A percentile compares a stretch with the other conserved stretches of the same genome.
Evolutionary conservation across 768 basidiomycete species (phyloP).

Genomic region (Harrya chromipes): DNA sequence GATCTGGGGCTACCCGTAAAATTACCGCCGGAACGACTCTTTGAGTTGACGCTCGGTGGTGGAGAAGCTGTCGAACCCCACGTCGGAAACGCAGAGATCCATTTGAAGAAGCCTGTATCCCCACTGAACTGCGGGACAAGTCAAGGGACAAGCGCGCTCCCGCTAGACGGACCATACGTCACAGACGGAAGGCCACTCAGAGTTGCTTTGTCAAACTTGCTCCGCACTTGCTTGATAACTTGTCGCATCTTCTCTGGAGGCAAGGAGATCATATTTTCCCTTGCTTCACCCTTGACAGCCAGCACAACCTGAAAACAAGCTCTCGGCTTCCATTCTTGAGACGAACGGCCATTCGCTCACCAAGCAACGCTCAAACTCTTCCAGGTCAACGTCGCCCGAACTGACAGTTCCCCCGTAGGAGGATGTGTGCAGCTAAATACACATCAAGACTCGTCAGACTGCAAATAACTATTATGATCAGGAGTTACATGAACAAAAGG

Average conservation of each 20-base stretch:
- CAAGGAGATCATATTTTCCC: too few species aligned
- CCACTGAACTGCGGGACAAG: slow-evolving; percentile 74
- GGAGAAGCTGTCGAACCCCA: too few species aligned
- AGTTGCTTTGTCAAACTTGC: slow-evolving; percentile 31
- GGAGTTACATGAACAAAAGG: not conserved
- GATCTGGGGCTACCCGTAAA: slow-evolving; percentile 26
- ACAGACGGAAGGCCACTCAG: slow-evolving; percentile 36
- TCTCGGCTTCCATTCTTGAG: too few species aligned
- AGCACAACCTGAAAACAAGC: too few species aligned
- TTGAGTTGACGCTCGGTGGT: slow-evolving; percentile 26
- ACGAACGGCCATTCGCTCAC: too few species aligned
- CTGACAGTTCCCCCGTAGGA: slow-evolving; percentile 40
- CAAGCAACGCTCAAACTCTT: too few species aligned
- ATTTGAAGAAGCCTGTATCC: slow-evolving; percentile 59
- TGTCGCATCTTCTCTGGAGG: slow-evolving; percentile 72
- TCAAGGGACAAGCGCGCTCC: slow-evolving; percentile 54
- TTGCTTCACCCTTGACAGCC: too few species aligned
- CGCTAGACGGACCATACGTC: slow-evolving; percentile 59
- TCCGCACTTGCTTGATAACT: slow-evolving; percentile 55
- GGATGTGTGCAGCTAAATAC: slow-evolving; percentile 63
- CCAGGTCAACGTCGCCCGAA: slow-evolving; percentile 39
- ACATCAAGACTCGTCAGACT: slow-evolving; percentile 67
- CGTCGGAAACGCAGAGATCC: slow-evolving; percentile 58
- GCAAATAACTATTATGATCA: not conserved
- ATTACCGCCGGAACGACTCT: slow-evolving; percentile 39